Evolutionary conservation across 768 basidiomycete species (phyloP), one percentile per base, ranked within the genome.

Genomic region (Tephrocybe sp.): DNA sequence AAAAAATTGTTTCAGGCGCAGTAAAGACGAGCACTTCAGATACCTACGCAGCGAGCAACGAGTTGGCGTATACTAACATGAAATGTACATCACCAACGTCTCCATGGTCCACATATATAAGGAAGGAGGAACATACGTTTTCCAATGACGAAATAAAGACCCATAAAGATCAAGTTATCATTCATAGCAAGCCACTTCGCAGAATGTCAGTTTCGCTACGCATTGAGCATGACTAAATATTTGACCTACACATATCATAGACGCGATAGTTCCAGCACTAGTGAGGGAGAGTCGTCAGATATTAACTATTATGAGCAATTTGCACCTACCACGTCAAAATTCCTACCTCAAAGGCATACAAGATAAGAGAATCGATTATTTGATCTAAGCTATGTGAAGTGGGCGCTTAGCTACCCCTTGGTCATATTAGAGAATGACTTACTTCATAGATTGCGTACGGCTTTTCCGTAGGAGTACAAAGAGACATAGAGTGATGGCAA

Each of bases 171-270:
- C 4, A 72, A 59, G 48, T 72, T 68, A 42, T 61, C 43, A 8
- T 71, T 64, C 72, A 76, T 75, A 2, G 64, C 51, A 8, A 79
- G 63, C 78, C 78, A 80, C 77, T 75, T 42, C 14, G 8, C 12
- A 11, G 39, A 9, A 48, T 20, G 13, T 30, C 35, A 26, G 45
- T 10, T 45, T 62, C 38, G 53, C 45, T 6, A 10, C 39, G 10
- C 12, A 19, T 17, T 5, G n/a, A n/a, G n/a, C n/a, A n/a, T n/a
- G 13, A 9, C 39, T 11, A 40, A 14, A 32, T 11, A 34, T 34
- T 16, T 31, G 12, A 66, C 73, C 41, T 56, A 79, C 77, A 45
- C 73, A 78, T 16, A 78, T 65, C 75, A 79, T 73, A 4, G 77
- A 74, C 16, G 75, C 62, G 4, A 76, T 67, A 2, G 77, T 77